Evolutionary conservation across 2,329 filamentous ascomycete species (phyloP).

Genomic region (Huntiella omanensis): DNA sequence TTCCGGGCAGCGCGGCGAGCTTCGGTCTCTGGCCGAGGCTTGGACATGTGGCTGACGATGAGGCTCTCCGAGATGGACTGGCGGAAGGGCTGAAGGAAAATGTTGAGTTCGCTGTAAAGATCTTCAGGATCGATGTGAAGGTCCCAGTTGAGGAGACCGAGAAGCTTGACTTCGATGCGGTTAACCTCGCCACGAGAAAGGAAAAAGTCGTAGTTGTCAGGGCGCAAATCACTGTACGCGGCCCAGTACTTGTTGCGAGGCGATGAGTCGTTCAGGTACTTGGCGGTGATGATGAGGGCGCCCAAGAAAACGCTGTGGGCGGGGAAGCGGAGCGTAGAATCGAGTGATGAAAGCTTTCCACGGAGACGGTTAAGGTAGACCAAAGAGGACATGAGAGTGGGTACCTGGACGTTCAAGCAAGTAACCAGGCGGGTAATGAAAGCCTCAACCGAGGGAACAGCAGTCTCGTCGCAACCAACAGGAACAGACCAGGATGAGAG

Average conservation of each 20-base stretch:
- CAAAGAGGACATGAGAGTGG: slow-evolving; percentile 89
- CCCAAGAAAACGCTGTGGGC: slow-evolving; percentile 95
- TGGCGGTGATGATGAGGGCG: slow-evolving; percentile 67
- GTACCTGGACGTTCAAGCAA: slow-evolving; percentile 89
- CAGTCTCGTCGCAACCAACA: slow-evolving; percentile 12
- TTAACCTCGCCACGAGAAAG: slow-evolving; percentile 95
- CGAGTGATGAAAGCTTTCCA: slow-evolving; percentile 72
- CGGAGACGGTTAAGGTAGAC: slow-evolving; percentile 81
- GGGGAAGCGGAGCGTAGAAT: slow-evolving; percentile 90
- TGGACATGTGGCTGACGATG: slow-evolving; percentile 31
- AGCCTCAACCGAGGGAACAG: slow-evolving; percentile 62
- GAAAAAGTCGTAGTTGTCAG: slow-evolving; percentile 49
- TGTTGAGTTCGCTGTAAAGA: slow-evolving; percentile 70
- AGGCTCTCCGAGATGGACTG: slow-evolving; percentile 31
- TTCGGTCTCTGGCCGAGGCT: slow-evolving; percentile 23
- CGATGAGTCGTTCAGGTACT: slow-evolving; percentile 96
- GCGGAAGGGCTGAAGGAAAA: slow-evolving; percentile 75
- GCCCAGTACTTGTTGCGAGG: slow-evolving; percentile 99
- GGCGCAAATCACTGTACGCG: slow-evolving; percentile 66
- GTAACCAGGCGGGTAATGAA: slow-evolving; percentile 88
- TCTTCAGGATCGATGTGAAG: slow-evolving; percentile 70
- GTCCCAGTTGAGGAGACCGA: slow-evolving; percentile 90
- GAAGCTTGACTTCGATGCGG: slow-evolving; percentile 96
- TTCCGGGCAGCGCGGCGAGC: slow-evolving; percentile 8
- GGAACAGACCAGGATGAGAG: no score